Percentiles rank a stretch among this genome's conserved stretches.
Conservation (phyloP, 2,329 filamentous ascomycete species). For the Calonectria pseudoturangicola region DNA sequence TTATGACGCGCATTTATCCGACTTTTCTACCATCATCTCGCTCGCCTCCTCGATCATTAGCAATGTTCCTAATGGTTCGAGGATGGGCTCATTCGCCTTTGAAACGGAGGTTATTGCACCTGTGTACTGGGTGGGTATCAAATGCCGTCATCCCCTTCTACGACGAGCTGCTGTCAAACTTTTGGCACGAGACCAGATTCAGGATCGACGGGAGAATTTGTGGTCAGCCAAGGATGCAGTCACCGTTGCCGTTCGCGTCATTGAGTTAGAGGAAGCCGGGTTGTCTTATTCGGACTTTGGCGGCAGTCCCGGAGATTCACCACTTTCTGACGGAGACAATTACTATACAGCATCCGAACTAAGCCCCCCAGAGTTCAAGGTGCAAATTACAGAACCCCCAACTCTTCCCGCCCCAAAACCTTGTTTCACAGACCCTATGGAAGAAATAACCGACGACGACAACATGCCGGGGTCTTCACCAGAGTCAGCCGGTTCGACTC, state of each 20-base stretch:
- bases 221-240: slow-evolving; percentile 61
- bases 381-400: slow-evolving; percentile 39
- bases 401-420: slow-evolving; percentile 27
- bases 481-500: slow-evolving; percentile 16
- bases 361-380: slow-evolving; percentile 34
- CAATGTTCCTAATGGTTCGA: slow-evolving; percentile 36
- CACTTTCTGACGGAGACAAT: not conserved
- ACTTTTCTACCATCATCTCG: slow-evolving; percentile 62
- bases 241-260: slow-evolving; percentile 58
- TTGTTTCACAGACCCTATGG: slow-evolving; percentile 47
- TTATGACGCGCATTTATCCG: slow-evolving; percentile 59
- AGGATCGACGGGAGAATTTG: slow-evolving; percentile 61
- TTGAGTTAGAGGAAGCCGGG: slow-evolving; percentile 60
- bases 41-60: slow-evolving; percentile 57
- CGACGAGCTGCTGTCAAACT: slow-evolving; percentile 62
- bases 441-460: slow-evolving; percentile 18
- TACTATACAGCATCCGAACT: not conserved
- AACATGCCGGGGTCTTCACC: slow-evolving; percentile 35
- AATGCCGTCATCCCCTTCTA: slow-evolving; percentile 64
- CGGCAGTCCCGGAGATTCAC: not conserved
- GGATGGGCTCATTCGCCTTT: slow-evolving; percentile 60
- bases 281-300: not conserved
- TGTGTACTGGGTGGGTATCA: slow-evolving; percentile 63
- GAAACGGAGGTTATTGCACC: slow-evolving; percentile 65
- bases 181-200: slow-evolving; percentile 57